Evolutionary conservation across 805 yeast species (phyloP).

Genomic region (Kluyveromyces siamensis): DNA sequence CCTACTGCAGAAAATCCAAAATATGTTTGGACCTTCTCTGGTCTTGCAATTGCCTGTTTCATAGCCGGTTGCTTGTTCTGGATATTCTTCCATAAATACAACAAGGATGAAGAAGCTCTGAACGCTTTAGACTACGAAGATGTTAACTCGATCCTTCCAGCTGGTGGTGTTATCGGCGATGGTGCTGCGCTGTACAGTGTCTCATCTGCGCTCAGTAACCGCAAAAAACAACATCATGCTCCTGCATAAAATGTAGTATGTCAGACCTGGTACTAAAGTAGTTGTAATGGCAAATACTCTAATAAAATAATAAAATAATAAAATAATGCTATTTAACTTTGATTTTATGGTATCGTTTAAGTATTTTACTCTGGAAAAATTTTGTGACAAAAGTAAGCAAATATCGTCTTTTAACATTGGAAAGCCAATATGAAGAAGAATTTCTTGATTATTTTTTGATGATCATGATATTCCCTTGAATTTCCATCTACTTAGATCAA

Average conservation of each 20-base stretch:
- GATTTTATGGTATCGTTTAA: no score
- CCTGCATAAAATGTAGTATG: neutral
- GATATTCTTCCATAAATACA: constrained; percentile 46
- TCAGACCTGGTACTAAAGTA: neutral
- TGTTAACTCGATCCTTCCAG: constrained; percentile 5
- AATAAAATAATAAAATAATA: no score
- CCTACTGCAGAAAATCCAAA: constrained; percentile 62
- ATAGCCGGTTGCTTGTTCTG: constrained; percentile 56
- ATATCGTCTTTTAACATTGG: no score
- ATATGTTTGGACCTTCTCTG: constrained; percentile 59
- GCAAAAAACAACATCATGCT: neutral
- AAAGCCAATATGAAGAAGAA: no score
- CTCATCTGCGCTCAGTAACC: neutral
- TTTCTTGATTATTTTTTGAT: no score
- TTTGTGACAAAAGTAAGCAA: no score
- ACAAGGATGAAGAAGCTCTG: constrained; percentile 47
- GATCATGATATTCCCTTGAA: no score
- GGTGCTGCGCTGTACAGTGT: constrained; percentile 1
- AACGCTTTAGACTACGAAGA: constrained; percentile 38
- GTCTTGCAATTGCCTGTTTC: constrained; percentile 50
- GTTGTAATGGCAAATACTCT: no score
- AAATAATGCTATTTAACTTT: no score
- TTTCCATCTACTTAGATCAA: no score
- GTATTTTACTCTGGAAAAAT: no score
- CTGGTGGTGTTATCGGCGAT: neutral